phyloP scores from a whole-genome alignment of 257 asterid species.

The Solanum peruvianum region DNA sequence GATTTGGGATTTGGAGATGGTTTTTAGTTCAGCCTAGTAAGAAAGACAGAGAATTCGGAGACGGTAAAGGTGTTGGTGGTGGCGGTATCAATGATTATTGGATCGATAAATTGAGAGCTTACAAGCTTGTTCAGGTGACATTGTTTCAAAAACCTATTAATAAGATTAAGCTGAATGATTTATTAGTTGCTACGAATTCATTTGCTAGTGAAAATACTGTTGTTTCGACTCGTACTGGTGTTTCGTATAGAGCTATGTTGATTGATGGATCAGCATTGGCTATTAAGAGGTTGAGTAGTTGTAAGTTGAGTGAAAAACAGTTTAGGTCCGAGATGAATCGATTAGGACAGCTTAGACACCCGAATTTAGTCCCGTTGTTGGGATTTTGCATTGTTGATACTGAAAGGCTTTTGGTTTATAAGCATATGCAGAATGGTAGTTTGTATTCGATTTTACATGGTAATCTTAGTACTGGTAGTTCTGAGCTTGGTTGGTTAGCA shows the following conservation, averaged over 20 bases:
- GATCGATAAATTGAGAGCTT: slow-evolving; percentile 33
- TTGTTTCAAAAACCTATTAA: slow-evolving; percentile 54
- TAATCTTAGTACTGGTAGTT: background rate
- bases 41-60: slow-evolving; percentile 21
- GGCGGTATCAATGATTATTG: slow-evolving; percentile 7
- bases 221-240: slow-evolving; percentile 38
- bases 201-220: slow-evolving; percentile 27
- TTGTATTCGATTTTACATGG: slow-evolving; percentile 27
- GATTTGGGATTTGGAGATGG: slow-evolving; percentile 60
- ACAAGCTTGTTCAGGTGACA: slow-evolving; percentile 43
- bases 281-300: slow-evolving; percentile 35
- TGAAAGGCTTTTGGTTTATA: slow-evolving; percentile 55
- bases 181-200: slow-evolving; percentile 33
- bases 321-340: slow-evolving; percentile 53
- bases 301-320: slow-evolving; percentile 42
- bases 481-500: slow-evolving; percentile 35
- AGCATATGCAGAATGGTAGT: slow-evolving; percentile 46
- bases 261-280: slow-evolving; percentile 57
- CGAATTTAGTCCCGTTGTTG: slow-evolving; percentile 51
- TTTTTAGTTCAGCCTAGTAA: slow-evolving; percentile 12
- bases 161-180: slow-evolving; percentile 46
- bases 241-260: slow-evolving; percentile 42
- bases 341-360: slow-evolving; percentile 62
- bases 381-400: slow-evolving; percentile 63
- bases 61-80: slow-evolving; percentile 3